These are phyloP conservation scores for Diaporthe velutina DNA, from an alignment of 2,329 filamentous ascomycete genomes.

Conservation along the genomic window DNA sequence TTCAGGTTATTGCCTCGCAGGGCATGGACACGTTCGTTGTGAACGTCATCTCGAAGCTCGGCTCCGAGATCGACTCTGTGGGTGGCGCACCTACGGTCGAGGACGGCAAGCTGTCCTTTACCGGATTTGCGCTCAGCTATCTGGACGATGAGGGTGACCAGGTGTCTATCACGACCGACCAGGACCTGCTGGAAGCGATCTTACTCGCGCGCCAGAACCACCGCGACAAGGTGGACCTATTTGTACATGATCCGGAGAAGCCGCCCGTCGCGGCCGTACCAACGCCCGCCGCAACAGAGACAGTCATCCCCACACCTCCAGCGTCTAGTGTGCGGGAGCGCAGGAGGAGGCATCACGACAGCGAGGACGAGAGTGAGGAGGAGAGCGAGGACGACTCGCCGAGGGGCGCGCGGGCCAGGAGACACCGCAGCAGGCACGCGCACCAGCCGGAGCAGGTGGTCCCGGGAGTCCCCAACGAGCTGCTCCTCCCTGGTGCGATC, in stretches of 20 bases:
- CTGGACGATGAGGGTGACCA: constrained; percentile 97
- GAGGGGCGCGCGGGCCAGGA: constrained; percentile 59
- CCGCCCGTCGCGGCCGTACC: constrained; percentile 79
- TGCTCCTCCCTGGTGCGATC: constrained; percentile 92
- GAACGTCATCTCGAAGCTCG: constrained; percentile 86
- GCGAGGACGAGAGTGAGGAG: constrained; percentile 65
- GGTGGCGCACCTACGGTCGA: constrained; percentile 84
- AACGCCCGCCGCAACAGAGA: constrained; percentile 56
- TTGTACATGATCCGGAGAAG: constrained; percentile 93
- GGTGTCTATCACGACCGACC: constrained; percentile 95
- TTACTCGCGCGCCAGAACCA: constrained; percentile 81
- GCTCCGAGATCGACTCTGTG: constrained; percentile 83
- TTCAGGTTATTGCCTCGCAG: constrained; percentile 85
- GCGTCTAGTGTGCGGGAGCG: constrained; percentile 65
- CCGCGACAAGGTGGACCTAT: constrained; percentile 95
- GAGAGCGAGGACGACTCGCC: constrained; percentile 57
- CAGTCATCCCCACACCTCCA: constrained; percentile 59
- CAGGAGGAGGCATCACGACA: constrained; percentile 57
- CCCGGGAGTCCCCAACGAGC: constrained; percentile 91
- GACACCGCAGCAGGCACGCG: constrained; percentile 49
- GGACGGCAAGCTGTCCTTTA: constrained; percentile 80
- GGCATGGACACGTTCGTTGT: constrained; percentile 85
- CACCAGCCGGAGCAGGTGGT: constrained; percentile 78
- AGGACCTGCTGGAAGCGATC: constrained; percentile 92
- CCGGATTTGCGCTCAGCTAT: constrained; percentile 94